These are phyloP conservation scores for Capronia coronata DNA, from an alignment of 2,329 filamentous ascomycete genomes.

Conservation along the genomic window DNA sequence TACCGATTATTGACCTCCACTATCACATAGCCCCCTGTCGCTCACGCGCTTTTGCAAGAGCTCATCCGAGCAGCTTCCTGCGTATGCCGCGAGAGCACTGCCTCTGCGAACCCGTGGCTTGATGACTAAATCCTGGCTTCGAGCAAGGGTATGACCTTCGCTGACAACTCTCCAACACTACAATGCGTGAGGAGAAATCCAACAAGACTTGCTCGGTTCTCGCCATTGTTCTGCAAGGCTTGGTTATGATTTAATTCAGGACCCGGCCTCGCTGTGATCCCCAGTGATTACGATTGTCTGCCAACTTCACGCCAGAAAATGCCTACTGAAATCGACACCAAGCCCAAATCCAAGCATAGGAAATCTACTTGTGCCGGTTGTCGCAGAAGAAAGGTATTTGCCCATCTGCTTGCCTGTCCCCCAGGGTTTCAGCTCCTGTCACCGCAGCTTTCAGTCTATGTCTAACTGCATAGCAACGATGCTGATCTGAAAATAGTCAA, in stretches of 20 bases:
- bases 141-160: conserved; percentile 3
- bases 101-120: not conserved
- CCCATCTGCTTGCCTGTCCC: not conserved
- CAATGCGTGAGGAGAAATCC: conserved; percentile 15
- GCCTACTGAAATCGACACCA: conserved; percentile 19
- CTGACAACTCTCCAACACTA: conserved; percentile 16
- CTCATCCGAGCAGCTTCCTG: not conserved
- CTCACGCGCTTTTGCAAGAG: not conserved
- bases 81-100: not conserved
- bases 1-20: not conserved
- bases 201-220: conserved; percentile 5
- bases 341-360: conserved; percentile 27
- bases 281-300: not conserved
- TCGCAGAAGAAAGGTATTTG: conserved; percentile 26
- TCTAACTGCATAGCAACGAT: too few species aligned
- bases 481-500: conserved; percentile 23
- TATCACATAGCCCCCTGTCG: not conserved
- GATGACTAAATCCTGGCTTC: conserved; percentile 10
- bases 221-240: conserved; percentile 14
- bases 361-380: conserved; percentile 28
- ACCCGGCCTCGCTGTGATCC: not conserved
- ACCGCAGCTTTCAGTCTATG: not conserved
- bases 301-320: conserved; percentile 1
- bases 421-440: not conserved
- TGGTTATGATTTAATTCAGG: conserved; percentile 1